phyloP scores from a whole-genome alignment of 768 basidiomycete genomes.

The Suillus americanus region DNA sequence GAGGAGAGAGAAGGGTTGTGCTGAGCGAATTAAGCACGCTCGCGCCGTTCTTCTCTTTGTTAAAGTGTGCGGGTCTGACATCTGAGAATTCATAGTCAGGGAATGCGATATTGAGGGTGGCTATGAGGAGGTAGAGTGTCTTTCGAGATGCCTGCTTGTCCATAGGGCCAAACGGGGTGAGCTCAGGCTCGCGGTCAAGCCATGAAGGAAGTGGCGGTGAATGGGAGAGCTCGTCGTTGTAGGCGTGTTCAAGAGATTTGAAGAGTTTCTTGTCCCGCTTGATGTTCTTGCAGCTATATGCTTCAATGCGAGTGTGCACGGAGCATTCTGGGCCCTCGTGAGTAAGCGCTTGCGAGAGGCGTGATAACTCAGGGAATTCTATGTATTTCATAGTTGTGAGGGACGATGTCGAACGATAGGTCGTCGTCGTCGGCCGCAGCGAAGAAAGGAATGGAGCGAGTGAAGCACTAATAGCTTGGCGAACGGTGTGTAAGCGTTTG shows the following conservation, averaged over 20 bases:
- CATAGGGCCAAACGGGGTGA: constrained; percentile 89
- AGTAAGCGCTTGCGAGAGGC: constrained; percentile 75
- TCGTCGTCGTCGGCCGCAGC: not conserved
- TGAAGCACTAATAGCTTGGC: constrained; percentile 6
- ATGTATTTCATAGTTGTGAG: constrained; percentile 77
- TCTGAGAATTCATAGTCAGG: constrained; percentile 98
- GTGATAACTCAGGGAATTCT: constrained; percentile 75
- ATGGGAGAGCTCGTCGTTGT: constrained; percentile 72
- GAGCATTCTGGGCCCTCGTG: constrained; percentile 87
- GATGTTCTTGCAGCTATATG: constrained; percentile 97
- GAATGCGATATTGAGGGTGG: constrained; percentile 95
- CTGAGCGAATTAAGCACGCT: constrained; percentile 82
- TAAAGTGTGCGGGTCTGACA: constrained; percentile 87
- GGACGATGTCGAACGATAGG: not conserved
- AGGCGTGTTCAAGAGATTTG: constrained; percentile 86
- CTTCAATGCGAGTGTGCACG: constrained; percentile 91
- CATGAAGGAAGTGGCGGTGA: constrained; percentile 86
- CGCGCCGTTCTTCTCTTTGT: constrained; percentile 73
- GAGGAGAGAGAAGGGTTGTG: constrained; percentile 76
- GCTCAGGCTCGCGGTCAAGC: constrained; percentile 67
- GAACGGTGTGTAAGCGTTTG: constrained; percentile 10
- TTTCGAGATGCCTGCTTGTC: constrained; percentile 83
- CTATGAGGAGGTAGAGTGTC: constrained; percentile 94
- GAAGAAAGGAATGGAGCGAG: not conserved
- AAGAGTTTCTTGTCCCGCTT: constrained; percentile 96